Conservation (phyloP, 2,329 filamentous ascomycete genomes). For the Colletotrichum tropicale region DNA sequence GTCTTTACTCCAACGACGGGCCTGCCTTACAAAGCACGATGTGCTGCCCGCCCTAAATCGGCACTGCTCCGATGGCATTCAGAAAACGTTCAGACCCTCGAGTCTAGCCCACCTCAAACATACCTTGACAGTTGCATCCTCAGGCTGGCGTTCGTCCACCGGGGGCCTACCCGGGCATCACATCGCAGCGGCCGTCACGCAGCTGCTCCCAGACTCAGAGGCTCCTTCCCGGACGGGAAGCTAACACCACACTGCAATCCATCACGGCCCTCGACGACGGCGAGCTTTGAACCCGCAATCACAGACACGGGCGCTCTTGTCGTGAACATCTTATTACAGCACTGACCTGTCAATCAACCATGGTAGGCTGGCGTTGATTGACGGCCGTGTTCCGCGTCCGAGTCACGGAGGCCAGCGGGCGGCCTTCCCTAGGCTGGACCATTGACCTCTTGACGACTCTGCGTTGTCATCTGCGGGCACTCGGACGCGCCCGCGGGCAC, state of each 20-base stretch:
- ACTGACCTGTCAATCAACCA: neutral
- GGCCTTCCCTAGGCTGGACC: neutral
- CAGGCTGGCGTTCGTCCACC: neutral
- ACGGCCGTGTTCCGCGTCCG: neutral
- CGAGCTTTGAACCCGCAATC: neutral
- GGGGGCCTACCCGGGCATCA: neutral
- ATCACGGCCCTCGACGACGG: neutral
- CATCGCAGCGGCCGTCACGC: neutral
- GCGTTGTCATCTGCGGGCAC: constrained; percentile 3
- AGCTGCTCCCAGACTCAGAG: neutral
- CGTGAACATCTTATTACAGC: neutral
- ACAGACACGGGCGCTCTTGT: neutral
- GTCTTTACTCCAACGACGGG: neutral
- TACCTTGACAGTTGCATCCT: neutral
- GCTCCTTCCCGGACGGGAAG: neutral
- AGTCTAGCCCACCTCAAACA: neutral
- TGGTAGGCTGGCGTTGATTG: neutral
- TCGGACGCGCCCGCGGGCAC: neutral
- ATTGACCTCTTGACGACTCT: neutral
- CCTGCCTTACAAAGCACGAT: neutral
- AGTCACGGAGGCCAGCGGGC: neutral
- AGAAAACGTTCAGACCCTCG: neutral
- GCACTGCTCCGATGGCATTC: neutral
- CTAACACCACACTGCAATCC: neutral
- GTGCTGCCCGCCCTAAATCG: neutral